Evolutionary conservation across 495 filamentous ascomycete genomes (phyloP).

Genomic region (Glutinoglossum americanum): DNA sequence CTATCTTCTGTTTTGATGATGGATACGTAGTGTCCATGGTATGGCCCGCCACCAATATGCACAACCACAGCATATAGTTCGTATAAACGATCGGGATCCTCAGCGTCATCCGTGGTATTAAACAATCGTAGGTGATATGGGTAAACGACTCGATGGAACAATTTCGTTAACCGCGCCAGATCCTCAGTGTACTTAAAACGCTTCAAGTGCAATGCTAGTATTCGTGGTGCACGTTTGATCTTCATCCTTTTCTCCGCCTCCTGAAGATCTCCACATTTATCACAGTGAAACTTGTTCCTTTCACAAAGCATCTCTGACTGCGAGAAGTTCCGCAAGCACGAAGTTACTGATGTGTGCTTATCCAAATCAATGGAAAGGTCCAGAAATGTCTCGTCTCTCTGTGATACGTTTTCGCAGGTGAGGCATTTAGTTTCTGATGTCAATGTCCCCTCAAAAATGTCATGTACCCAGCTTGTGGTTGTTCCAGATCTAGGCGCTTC

Average conservation of each 20-base stretch:
- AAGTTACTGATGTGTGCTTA: conserved; percentile 88
- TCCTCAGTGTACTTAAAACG: conserved; percentile 97
- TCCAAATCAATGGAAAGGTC: conserved; percentile 93
- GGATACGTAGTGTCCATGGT: conserved; percentile 92
- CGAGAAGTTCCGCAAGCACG: conserved; percentile 86
- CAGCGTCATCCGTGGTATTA: conserved; percentile 93
- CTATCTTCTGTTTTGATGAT: conserved; percentile 95
- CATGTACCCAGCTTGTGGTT: conserved; percentile 64
- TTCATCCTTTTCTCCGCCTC: conserved; percentile 99
- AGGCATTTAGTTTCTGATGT: conserved; percentile 94
- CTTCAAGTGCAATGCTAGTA: conserved; percentile 82
- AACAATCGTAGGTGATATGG: conserved; percentile 91
- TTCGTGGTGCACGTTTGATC: conserved; percentile 81
- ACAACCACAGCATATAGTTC: conserved; percentile 97
- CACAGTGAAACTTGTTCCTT: conserved; percentile 95
- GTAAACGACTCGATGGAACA: conserved; percentile 93
- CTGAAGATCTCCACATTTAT: conserved; percentile 88
- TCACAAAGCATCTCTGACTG: conserved; percentile 98
- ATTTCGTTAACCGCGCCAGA: conserved; percentile 75
- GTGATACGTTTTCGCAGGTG: conserved; percentile 88
- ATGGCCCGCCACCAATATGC: conserved; percentile 93
- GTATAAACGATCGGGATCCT: conserved; percentile 85
- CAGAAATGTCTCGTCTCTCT: conserved; percentile 84
- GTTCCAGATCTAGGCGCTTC: neutral
- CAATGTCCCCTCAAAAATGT: conserved; percentile 83